Percentiles rank a stretch among this genome's conserved stretches.
Evolutionary conservation across 352 stramenopile species (phyloP).

Genomic region (Aphanomyces cochlioides): DNA sequence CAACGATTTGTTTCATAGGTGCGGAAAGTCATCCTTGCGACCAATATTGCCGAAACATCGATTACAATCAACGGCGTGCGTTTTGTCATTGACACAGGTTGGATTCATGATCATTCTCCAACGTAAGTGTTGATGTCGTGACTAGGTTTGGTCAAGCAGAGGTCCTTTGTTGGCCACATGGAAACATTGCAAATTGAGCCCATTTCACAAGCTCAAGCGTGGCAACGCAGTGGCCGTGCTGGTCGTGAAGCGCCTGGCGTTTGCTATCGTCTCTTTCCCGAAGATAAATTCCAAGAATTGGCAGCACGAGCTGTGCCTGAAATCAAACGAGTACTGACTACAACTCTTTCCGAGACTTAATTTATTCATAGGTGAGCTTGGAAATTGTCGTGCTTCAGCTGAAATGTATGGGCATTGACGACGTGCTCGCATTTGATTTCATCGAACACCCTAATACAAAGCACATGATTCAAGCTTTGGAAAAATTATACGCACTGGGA

Average conservation of each 20-base stretch:
- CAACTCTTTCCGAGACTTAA: background rate
- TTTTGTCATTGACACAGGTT: slow-evolving; percentile 74
- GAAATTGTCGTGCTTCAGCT: slow-evolving; percentile 80
- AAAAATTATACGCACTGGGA: slow-evolving; percentile 76
- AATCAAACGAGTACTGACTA: slow-evolving; percentile 54
- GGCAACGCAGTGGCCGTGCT: slow-evolving; percentile 86
- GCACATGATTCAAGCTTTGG: slow-evolving; percentile 73
- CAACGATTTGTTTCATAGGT: slow-evolving; percentile 29
- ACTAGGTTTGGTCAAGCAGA: slow-evolving; percentile 76
- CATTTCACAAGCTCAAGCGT: slow-evolving; percentile 87
- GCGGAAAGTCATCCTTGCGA: slow-evolving; percentile 92
- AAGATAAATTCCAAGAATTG: slow-evolving; percentile 83
- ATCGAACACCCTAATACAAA: slow-evolving; percentile 79
- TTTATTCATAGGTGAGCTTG: slow-evolving; percentile 48
- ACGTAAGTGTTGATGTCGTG: too few relatives aligned
- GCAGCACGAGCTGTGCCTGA: slow-evolving; percentile 68
- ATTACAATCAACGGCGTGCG: slow-evolving; percentile 98
- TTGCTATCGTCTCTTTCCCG: slow-evolving; percentile 79
- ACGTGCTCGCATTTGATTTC: slow-evolving; percentile 85
- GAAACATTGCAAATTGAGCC: slow-evolving; percentile 84
- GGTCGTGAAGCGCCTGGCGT: slow-evolving; percentile 77
- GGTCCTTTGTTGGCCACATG: slow-evolving; percentile 84
- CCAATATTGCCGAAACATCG: slow-evolving; percentile 97
- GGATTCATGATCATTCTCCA: too few relatives aligned
- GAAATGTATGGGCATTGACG: slow-evolving; percentile 82